Evolutionary conservation across 2,329 filamentous ascomycete genomes (phyloP).

Genomic region (Cytospora mali): DNA sequence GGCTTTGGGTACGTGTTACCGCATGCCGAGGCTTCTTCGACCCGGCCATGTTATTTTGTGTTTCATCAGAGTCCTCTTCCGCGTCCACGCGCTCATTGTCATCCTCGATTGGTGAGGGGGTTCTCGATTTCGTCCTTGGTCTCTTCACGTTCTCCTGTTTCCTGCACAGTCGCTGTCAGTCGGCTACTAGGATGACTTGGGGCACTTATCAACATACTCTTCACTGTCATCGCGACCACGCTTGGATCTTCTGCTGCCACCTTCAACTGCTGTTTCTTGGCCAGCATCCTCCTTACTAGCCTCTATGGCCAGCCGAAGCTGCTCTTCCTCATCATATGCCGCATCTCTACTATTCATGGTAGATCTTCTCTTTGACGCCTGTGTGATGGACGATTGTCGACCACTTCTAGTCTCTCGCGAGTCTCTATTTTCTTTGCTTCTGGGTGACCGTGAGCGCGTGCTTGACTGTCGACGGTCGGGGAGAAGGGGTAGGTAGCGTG

Average conservation of each 20-base stretch:
- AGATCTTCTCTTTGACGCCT: conserved; percentile 79
- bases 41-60: conserved; percentile 53
- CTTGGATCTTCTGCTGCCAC: conserved; percentile 69
- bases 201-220: conserved; percentile 66
- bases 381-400: conserved; percentile 52
- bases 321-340: conserved; percentile 93
- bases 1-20: conserved; percentile 55
- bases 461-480: conserved; percentile 54
- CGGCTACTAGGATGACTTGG: conserved; percentile 20
- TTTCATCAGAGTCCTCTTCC: conserved; percentile 74
- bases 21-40: conserved; percentile 63
- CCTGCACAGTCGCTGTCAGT: conserved; percentile 49
- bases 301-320: conserved; percentile 85
- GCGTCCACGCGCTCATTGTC: conserved; percentile 50
- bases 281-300: conserved; percentile 85
- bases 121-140: conserved; percentile 79
- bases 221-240: conserved; percentile 88
- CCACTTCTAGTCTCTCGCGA: conserved; percentile 48
- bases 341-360: conserved; percentile 98
- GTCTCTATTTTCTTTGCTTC: conserved; percentile 48
- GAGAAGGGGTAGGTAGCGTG: conserved; percentile 64
- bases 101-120: conserved; percentile 58
- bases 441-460: conserved; percentile 62
- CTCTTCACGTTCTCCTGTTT: conserved; percentile 74
- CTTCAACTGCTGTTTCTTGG: conserved; percentile 42